Evolutionary conservation across 805 yeast genomes (phyloP).

Genomic region (Starmerella apicola): DNA sequence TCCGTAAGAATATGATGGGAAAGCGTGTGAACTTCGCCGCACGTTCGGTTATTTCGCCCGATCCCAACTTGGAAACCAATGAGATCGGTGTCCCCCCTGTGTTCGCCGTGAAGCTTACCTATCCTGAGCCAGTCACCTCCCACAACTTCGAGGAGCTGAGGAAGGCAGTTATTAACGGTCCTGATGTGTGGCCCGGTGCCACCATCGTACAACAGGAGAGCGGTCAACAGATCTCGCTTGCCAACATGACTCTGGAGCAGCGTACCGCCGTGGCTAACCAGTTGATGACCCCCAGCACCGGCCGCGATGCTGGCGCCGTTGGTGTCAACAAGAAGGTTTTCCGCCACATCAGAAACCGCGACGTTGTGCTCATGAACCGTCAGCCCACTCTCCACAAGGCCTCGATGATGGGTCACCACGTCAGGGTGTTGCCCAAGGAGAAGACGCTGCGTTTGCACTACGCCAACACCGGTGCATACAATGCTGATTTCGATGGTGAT

Average conservation of each 20-base stretch:
- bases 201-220: slow-evolving; percentile 91
- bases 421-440: slow-evolving; percentile 92
- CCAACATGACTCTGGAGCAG: slow-evolving; percentile 86
- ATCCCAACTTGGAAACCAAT: slow-evolving; percentile 93
- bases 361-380: slow-evolving; percentile 95
- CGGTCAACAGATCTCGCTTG: slow-evolving; percentile 67
- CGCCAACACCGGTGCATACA: slow-evolving; percentile 98
- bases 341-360: slow-evolving; percentile 89
- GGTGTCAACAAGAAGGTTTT: slow-evolving; percentile 76
- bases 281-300: slow-evolving; percentile 59
- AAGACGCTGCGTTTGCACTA: slow-evolving; percentile 92
- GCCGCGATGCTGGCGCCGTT: slow-evolving; percentile 4
- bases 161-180: slow-evolving; percentile 94
- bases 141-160: slow-evolving; percentile 83
- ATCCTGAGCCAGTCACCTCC: slow-evolving; percentile 95
- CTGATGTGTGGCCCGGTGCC: slow-evolving; percentile 98
- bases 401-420: slow-evolving; percentile 99
- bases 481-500: slow-evolving; percentile 98
- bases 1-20: slow-evolving; percentile 99
- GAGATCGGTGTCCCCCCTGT: slow-evolving; percentile 99
- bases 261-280: slow-evolving; percentile 92
- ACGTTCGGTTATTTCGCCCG: slow-evolving; percentile 97
- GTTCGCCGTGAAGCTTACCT: slow-evolving; percentile 86
- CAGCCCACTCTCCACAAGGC: slow-evolving; percentile 99
- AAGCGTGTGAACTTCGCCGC: slow-evolving; percentile 99